These are phyloP conservation scores for Chlorella sp. DNA, from an alignment of 139 green algal species.

Conservation along the genomic window DNA sequence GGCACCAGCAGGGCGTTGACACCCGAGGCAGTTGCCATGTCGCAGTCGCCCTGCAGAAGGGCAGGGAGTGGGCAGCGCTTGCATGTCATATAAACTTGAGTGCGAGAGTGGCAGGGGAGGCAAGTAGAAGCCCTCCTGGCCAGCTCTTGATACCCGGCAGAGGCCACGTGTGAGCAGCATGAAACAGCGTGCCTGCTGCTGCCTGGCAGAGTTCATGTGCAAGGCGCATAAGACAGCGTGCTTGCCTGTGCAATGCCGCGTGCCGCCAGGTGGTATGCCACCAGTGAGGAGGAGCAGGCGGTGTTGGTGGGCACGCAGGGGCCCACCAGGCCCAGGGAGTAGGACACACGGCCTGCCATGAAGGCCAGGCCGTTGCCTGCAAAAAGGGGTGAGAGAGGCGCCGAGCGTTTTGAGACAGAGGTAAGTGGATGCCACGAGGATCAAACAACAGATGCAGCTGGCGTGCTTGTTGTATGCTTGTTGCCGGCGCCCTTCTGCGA, in stretches of 20 bases:
- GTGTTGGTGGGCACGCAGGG: slow-evolving; percentile 88
- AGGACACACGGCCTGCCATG: slow-evolving; percentile 76
- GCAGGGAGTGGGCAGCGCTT: slow-evolving; percentile 47
- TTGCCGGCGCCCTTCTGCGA: background rate
- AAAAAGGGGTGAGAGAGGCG: slow-evolving; percentile 60
- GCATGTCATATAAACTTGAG: slow-evolving; percentile 37
- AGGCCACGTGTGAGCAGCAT: background rate
- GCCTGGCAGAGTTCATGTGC: too few relatives aligned
- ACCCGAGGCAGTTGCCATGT: slow-evolving; percentile 57
- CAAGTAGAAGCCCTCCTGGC: background rate
- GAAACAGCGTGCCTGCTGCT: slow-evolving; percentile 6
- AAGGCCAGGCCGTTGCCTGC: slow-evolving; percentile 67
- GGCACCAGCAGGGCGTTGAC: slow-evolving; percentile 81
- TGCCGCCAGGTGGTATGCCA: slow-evolving; percentile 78
- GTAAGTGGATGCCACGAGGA: slow-evolving; percentile 54
- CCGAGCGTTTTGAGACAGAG: slow-evolving; percentile 45
- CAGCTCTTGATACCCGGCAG: background rate
- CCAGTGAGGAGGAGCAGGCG: slow-evolving; percentile 85
- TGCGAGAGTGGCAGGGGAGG: background rate
- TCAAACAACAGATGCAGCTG: slow-evolving; percentile 49
- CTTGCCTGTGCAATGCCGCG: slow-evolving; percentile 41
- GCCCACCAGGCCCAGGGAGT: slow-evolving; percentile 78
- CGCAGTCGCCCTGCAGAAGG: slow-evolving; percentile 48
- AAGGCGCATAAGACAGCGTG: background rate
- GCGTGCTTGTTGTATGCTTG: background rate